A percentile compares a stretch with the other conserved stretches of the same genome.
Conservation (phyloP, 148 eudicot genomes). For the Fagopyrum esculentum region DNA sequence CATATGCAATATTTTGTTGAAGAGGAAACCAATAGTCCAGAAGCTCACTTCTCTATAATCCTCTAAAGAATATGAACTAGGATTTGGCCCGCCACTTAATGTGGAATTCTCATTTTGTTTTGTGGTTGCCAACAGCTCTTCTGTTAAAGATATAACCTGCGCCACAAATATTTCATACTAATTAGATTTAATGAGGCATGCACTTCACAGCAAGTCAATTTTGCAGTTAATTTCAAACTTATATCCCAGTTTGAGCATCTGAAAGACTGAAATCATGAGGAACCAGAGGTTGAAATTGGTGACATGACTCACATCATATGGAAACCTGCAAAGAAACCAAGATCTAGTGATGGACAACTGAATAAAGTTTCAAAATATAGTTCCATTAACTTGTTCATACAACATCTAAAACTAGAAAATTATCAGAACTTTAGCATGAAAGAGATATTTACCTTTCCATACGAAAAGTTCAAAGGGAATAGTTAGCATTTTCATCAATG, state of each 20-base stretch:
- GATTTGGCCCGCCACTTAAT: slow-evolving; percentile 31
- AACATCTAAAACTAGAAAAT: background rate
- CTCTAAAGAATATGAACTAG: slow-evolving; percentile 39
- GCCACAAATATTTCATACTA: slow-evolving; percentile 8
- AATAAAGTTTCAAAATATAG: slow-evolving; percentile 22
- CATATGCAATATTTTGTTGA: background rate
- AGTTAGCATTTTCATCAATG: background rate
- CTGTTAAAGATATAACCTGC: slow-evolving; percentile 91
- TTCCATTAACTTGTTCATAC: slow-evolving; percentile 6
- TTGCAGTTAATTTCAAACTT: slow-evolving; percentile 35
- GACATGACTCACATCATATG: slow-evolving; percentile 43
- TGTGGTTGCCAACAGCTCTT: slow-evolving; percentile 88
- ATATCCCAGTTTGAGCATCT: slow-evolving; percentile 53
- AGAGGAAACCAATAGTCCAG: background rate
- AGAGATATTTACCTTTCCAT: background rate
- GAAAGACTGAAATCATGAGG: slow-evolving; percentile 75
- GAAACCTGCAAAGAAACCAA: slow-evolving; percentile 94
- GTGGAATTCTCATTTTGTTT: slow-evolving; percentile 60
- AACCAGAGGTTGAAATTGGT: slow-evolving; percentile 42
- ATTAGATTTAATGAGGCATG: background rate
- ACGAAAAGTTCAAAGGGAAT: background rate
- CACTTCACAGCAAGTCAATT: slow-evolving; percentile 16
- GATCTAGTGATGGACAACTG: slow-evolving; percentile 85
- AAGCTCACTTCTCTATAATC: slow-evolving; percentile 33
- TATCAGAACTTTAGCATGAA: background rate